These are phyloP conservation scores for Chaetothyriales sp. DNA, from an alignment of 2,329 filamentous ascomycete species.

Conservation along the genomic window DNA sequence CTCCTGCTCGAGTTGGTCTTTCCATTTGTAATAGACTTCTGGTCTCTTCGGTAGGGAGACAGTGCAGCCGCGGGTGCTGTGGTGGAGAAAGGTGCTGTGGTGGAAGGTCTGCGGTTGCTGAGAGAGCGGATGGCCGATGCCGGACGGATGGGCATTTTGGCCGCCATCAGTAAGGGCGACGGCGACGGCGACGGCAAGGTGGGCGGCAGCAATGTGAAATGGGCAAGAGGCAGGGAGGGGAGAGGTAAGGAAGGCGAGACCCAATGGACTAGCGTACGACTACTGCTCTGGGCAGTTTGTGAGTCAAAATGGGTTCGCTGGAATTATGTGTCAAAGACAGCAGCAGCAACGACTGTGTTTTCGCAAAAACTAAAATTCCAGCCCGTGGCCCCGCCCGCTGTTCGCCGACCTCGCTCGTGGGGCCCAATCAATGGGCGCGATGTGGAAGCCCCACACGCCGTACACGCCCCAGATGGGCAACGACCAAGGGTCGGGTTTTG, in stretches of 20 bases:
- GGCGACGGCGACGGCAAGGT: neutral
- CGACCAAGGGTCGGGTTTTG: too few relatives aligned
- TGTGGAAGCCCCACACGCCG: too few relatives aligned
- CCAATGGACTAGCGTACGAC: neutral
- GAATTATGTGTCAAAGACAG: neutral
- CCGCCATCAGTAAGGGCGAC: conserved; percentile 12
- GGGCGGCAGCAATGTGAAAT: neutral
- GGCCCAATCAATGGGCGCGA: too few relatives aligned
- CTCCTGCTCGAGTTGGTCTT: conserved; percentile 25
- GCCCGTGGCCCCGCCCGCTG: too few relatives aligned
- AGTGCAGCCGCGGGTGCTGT: conserved; percentile 32
- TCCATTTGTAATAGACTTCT: conserved; percentile 17
- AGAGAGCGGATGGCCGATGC: conserved; percentile 37
- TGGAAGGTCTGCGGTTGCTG: conserved; percentile 28
- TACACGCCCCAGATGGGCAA: too few relatives aligned
- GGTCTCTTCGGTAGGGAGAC: conserved; percentile 32
- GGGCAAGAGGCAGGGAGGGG: neutral
- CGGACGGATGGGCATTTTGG: conserved; percentile 36
- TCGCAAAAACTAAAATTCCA: too few relatives aligned
- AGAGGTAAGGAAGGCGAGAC: too few relatives aligned
- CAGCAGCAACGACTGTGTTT: too few relatives aligned
- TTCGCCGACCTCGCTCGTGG: too few relatives aligned
- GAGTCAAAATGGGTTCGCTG: neutral
- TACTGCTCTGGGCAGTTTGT: neutral
- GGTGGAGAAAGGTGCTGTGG: conserved; percentile 31